phyloP scores from a whole-genome alignment of 2,329 filamentous ascomycete species.

The Phialemonium atrogriseum region DNA sequence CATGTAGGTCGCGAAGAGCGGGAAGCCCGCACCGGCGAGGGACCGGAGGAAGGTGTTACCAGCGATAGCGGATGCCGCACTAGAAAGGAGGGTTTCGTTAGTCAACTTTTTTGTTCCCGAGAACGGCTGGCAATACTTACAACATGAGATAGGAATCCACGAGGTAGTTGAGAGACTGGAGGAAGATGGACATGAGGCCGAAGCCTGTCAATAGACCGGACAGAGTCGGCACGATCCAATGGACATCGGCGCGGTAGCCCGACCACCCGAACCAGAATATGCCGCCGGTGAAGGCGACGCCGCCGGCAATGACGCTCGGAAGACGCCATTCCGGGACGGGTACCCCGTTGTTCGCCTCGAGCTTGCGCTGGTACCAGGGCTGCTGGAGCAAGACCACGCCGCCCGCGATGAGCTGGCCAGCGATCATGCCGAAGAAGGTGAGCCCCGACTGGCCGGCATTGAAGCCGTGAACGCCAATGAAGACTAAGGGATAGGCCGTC shows the following conservation, averaged over 20 bases:
- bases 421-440: conserved; percentile 78
- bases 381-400: conserved; percentile 53
- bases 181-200: conserved; percentile 75
- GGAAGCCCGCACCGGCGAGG: conserved; percentile 69
- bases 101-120: not conserved
- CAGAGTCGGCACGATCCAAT: conserved; percentile 56
- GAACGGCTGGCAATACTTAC: conserved; percentile 17
- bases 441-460: conserved; percentile 62
- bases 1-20: conserved; percentile 68
- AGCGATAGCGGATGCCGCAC: conserved; percentile 70
- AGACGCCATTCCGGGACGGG: conserved; percentile 61
- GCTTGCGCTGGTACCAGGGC: conserved; percentile 60
- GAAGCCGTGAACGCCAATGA: conserved; percentile 64
- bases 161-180: conserved; percentile 73
- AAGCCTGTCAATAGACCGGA: conserved; percentile 61
- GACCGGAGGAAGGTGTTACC: conserved; percentile 77
- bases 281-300: conserved; percentile 51
- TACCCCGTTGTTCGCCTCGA: conserved; percentile 57
- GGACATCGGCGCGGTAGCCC: conserved; percentile 46
- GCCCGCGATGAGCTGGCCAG: conserved; percentile 63
- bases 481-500: conserved; percentile 77
- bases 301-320: conserved; percentile 51
- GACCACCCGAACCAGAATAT: conserved; percentile 77
- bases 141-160: conserved; percentile 68
- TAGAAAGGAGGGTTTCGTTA: conserved; percentile 9